A percentile compares a stretch with the other conserved stretches of the same genome.
phyloP scores from a whole-genome alignment of 352 stramenopile species.

The Phytophthora cactorum region DNA sequence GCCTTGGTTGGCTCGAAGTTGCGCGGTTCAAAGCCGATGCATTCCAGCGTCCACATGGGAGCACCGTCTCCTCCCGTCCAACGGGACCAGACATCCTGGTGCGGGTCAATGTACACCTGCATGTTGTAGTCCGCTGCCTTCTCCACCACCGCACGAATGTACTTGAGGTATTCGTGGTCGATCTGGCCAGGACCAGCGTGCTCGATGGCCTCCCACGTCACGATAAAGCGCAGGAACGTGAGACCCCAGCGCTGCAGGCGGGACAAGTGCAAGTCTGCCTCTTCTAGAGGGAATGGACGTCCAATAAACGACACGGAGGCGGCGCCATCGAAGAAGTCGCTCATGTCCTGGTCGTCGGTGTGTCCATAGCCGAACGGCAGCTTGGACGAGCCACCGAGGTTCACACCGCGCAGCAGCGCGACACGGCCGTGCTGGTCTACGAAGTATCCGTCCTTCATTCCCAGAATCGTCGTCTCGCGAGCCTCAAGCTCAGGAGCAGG shows the following conservation, averaged over 20 bases:
- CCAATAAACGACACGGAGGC: slow-evolving; percentile 48
- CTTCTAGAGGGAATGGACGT: slow-evolving; percentile 82
- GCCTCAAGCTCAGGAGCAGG: slow-evolving; percentile 17
- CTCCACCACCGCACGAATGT: slow-evolving; percentile 69
- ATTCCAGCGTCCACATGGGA: slow-evolving; percentile 84
- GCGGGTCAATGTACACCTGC: slow-evolving; percentile 85
- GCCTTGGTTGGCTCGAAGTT: slow-evolving; percentile 73
- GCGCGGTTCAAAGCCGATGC: slow-evolving; percentile 46
- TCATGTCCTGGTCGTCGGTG: slow-evolving; percentile 31
- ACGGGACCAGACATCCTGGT: slow-evolving; percentile 66
- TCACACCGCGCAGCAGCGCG: slow-evolving; percentile 63
- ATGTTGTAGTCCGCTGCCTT: slow-evolving; percentile 69
- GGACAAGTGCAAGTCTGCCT: slow-evolving; percentile 52
- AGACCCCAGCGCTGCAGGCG: slow-evolving; percentile 58
- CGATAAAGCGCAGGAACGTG: background rate
- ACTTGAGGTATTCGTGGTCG: slow-evolving; percentile 77
- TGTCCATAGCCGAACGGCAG: slow-evolving; percentile 49
- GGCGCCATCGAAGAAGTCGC: slow-evolving; percentile 55
- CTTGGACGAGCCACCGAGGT: slow-evolving; percentile 72
- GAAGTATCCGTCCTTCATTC: slow-evolving; percentile 56
- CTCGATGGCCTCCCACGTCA: slow-evolving; percentile 90
- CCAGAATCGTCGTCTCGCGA: slow-evolving; percentile 35
- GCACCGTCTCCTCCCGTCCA: slow-evolving; percentile 90
- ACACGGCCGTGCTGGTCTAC: slow-evolving; percentile 57
- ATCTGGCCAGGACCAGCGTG: slow-evolving; percentile 83